These are phyloP conservation scores for Debaryomyces subglobosus DNA, from an alignment of 1,139 yeast genomes.

Conservation along the genomic window DNA sequence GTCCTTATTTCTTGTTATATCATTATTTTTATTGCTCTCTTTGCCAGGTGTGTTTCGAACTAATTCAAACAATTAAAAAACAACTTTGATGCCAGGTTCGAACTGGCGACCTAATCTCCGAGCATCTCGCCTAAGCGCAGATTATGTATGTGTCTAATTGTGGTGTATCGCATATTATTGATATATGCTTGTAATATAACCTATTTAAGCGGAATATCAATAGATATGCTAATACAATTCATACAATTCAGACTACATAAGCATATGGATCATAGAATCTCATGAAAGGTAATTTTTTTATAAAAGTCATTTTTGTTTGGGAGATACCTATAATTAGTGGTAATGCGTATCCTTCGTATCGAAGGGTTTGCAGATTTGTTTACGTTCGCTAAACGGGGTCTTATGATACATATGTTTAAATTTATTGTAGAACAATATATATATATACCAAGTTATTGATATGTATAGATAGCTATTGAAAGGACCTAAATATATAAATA, in stretches of 20 bases:
- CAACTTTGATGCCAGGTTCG: background rate
- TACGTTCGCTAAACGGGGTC: slow-evolving; percentile 3
- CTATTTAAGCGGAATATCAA: background rate
- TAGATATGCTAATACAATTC: background rate
- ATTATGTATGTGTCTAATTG: slow-evolving; percentile 1
- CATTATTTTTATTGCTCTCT: background rate
- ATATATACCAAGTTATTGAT: slow-evolving; percentile 2
- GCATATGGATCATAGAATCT: background rate
- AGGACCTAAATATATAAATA: background rate
- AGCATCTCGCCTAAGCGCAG: slow-evolving; percentile 2
- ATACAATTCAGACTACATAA: background rate
- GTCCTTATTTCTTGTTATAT: background rate
- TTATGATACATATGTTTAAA: background rate
- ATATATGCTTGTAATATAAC: background rate
- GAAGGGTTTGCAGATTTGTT: background rate
- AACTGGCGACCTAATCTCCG: background rate
- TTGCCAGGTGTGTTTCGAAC: background rate
- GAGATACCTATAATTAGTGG: background rate
- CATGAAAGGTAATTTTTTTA: background rate
- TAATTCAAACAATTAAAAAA: background rate
- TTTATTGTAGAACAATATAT: background rate
- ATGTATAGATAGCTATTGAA: background rate
- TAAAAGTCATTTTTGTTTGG: background rate
- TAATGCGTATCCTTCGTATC: slow-evolving; percentile 1
- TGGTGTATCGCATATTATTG: background rate